Percentiles rank a stretch among this genome's conserved stretches.
phyloP scores from a whole-genome alignment of 129 eudicot species.

The Centella asiatica region DNA sequence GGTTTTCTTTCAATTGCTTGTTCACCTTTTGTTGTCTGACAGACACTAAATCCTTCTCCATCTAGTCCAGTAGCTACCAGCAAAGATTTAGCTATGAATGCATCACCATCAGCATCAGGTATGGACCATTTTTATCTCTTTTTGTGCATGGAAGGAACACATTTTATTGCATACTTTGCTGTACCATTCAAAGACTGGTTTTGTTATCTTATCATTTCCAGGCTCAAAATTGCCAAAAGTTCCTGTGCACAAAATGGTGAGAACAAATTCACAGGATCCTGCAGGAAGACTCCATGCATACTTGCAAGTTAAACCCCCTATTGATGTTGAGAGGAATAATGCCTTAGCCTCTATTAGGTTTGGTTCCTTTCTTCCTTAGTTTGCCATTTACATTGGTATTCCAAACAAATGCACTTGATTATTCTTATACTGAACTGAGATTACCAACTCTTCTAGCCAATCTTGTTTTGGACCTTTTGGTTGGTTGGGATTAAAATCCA shows the following conservation, averaged over 20 bases:
- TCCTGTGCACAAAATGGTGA: slow-evolving; percentile 63
- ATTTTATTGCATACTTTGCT: neutral
- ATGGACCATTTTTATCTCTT: slow-evolving; percentile 13
- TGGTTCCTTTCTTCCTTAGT: slow-evolving; percentile 6
- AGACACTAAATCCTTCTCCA: slow-evolving; percentile 53
- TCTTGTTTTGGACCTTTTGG: too few species aligned
- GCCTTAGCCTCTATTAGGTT: slow-evolving; percentile 68
- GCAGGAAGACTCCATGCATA: slow-evolving; percentile 97
- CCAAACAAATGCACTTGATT: neutral
- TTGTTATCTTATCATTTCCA: slow-evolving; percentile 17
- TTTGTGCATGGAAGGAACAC: neutral
- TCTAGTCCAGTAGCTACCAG: slow-evolving; percentile 22
- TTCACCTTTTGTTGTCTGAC: too few species aligned
- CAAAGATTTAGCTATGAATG: slow-evolving; percentile 34
- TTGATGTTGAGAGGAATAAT: slow-evolving; percentile 34
- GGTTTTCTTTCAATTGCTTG: neutral
- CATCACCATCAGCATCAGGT: slow-evolving; percentile 68
- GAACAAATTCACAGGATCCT: slow-evolving; percentile 86
- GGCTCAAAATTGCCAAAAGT: slow-evolving; percentile 50
- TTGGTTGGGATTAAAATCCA: neutral
- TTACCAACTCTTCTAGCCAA: too few species aligned
- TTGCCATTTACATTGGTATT: neutral
- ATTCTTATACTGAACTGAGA: neutral
- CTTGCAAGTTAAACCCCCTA: slow-evolving; percentile 55
- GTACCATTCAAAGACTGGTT: slow-evolving; percentile 1